These are phyloP conservation scores for Fusarium luffae DNA, from an alignment of 2,329 filamentous ascomycete species.

Conservation along the genomic window DNA sequence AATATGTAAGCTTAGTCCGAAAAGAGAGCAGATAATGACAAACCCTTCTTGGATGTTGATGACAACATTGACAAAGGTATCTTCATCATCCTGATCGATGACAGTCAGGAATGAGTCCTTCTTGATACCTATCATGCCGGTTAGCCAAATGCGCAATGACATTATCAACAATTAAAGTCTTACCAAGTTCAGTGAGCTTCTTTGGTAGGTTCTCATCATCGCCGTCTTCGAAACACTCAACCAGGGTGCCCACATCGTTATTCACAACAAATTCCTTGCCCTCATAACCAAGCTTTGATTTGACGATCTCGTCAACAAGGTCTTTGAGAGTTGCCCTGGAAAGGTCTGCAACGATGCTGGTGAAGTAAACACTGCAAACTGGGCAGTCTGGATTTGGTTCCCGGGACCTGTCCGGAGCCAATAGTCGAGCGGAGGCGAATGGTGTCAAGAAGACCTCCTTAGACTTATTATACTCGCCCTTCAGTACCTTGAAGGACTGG, in stretches of 20 bases:
- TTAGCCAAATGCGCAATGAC: slow-evolving; percentile 23
- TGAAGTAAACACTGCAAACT: slow-evolving; percentile 81
- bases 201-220: slow-evolving; percentile 88
- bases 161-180: slow-evolving; percentile 29
- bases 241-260: slow-evolving; percentile 80
- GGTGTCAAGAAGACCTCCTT: slow-evolving; percentile 89
- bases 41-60: slow-evolving; percentile 74
- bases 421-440: slow-evolving; percentile 66
- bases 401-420: slow-evolving; percentile 67
- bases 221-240: slow-evolving; percentile 68
- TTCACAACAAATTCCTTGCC: slow-evolving; percentile 82
- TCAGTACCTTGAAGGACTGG: slow-evolving; percentile 90
- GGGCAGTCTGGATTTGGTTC: slow-evolving; percentile 84
- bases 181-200: slow-evolving; percentile 80
- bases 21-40: slow-evolving; percentile 41
- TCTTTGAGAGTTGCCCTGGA: slow-evolving; percentile 79
- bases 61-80: slow-evolving; percentile 82
- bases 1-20: slow-evolving; percentile 43
- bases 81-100: slow-evolving; percentile 82
- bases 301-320: slow-evolving; percentile 80
- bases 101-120: slow-evolving; percentile 82
- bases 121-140: slow-evolving; percentile 66
- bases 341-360: slow-evolving; percentile 74
- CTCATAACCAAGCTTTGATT: slow-evolving; percentile 76
- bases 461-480: slow-evolving; percentile 73